These are phyloP conservation scores for Cephalotrichum gorgonifer DNA, from an alignment of 2,329 filamentous ascomycete genomes.

Conservation along the genomic window DNA sequence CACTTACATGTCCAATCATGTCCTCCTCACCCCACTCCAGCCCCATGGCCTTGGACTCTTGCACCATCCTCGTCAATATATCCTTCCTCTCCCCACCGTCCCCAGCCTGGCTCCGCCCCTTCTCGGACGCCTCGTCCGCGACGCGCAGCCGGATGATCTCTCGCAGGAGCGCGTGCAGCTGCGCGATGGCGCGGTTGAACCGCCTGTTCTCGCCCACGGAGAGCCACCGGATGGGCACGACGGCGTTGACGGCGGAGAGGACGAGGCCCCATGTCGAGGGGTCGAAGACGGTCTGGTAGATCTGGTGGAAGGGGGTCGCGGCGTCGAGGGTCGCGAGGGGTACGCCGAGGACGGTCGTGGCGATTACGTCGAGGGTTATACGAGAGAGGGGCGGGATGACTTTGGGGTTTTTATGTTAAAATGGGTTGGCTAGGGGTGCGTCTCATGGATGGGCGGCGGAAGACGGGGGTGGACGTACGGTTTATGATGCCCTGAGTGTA, in stretches of 20 bases:
- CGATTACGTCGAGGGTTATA: constrained; percentile 24
- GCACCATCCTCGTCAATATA: constrained; percentile 12
- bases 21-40: constrained; percentile 15
- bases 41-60: constrained; percentile 15
- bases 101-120: constrained; percentile 6
- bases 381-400: constrained; percentile 18
- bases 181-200: constrained; percentile 19
- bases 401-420: constrained; percentile 9
- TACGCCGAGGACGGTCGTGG: constrained; percentile 19
- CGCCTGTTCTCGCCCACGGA: constrained; percentile 24
- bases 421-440: constrained; percentile 18
- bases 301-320: constrained; percentile 14
- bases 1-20: constrained; percentile 8
- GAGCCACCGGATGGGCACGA: constrained; percentile 24
- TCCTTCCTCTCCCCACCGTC: constrained; percentile 1
- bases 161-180: constrained; percentile 17
- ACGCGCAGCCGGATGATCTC: constrained; percentile 15
- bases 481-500: constrained; percentile 9
- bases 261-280: constrained; percentile 12
- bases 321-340: constrained; percentile 19
- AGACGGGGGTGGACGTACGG: constrained; percentile 2
- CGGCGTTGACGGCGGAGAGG: constrained; percentile 18
- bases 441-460: constrained; percentile 13
- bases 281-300: constrained; percentile 16
- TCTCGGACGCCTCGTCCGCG: constrained; percentile 10